These are phyloP conservation scores for Aspergillus sp. DNA, from an alignment of 2,329 filamentous ascomycete genomes.

Conservation along the genomic window DNA sequence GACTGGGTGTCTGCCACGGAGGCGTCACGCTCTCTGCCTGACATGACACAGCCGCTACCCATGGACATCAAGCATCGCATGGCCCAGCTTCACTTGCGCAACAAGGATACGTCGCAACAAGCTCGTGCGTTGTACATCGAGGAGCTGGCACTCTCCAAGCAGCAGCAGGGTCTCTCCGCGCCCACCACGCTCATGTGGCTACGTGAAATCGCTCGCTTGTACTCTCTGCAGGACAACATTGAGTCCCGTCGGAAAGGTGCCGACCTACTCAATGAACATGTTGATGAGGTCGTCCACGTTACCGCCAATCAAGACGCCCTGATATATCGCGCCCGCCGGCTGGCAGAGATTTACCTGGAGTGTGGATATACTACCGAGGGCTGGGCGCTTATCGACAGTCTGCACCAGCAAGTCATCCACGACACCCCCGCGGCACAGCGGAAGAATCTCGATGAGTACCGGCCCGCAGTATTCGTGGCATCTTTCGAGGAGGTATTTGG, in stretches of 20 bases:
- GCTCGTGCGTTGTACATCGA: constrained; percentile 47
- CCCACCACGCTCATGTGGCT: constrained; percentile 49
- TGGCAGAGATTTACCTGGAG: constrained; percentile 50
- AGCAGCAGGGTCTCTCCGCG: constrained; percentile 51
- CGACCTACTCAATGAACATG: constrained; percentile 43
- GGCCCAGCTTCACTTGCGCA: constrained; percentile 51
- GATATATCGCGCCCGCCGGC: constrained; percentile 49
- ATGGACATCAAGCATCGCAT: constrained; percentile 53
- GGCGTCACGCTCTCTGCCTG: constrained; percentile 29
- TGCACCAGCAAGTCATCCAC: constrained; percentile 54
- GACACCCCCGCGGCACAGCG: constrained; percentile 38
- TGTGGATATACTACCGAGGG: constrained; percentile 46
- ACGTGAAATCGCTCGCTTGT: constrained; percentile 46
- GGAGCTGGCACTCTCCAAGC: constrained; percentile 46
- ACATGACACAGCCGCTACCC: constrained; percentile 41
- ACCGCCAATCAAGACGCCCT: constrained; percentile 47
- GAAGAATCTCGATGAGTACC: constrained; percentile 33
- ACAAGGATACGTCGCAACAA: constrained; percentile 38
- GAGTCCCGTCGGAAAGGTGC: constrained; percentile 43
- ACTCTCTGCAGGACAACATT: constrained; percentile 42
- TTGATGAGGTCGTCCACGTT: constrained; percentile 46
- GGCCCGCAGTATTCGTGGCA: constrained; percentile 49
- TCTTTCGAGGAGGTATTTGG: constrained; percentile 48
- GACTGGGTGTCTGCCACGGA: constrained; percentile 38
- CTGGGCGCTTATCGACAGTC: constrained; percentile 47